A percentile compares a stretch with the other conserved stretches of the same genome.
These are phyloP conservation scores for Tephrocybe rancida DNA, from an alignment of 768 basidiomycete genomes.

Conservation along the genomic window DNA sequence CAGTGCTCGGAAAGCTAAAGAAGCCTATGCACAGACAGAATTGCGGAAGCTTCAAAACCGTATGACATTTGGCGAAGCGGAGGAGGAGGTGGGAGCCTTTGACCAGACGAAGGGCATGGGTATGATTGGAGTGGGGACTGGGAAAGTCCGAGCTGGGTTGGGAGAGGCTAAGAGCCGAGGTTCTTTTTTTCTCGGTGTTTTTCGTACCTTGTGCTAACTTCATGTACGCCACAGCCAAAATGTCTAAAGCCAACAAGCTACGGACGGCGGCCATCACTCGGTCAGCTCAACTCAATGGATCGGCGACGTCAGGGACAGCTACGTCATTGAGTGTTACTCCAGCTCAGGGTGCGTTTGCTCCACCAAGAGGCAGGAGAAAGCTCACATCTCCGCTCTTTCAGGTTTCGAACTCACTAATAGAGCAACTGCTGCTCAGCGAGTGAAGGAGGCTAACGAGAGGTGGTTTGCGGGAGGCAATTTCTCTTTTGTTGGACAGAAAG, in stretches of 20 bases:
- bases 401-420: conserved; percentile 96
- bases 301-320: conserved; percentile 77
- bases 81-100: conserved; percentile 94
- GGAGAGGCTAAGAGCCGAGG: conserved; percentile 93
- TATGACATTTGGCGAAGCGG: conserved; percentile 93
- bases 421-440: conserved; percentile 78
- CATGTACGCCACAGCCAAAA: conserved; percentile 65
- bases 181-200: conserved; percentile 35
- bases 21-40: conserved; percentile 96
- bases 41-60: conserved; percentile 96
- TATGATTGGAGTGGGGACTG: conserved; percentile 89
- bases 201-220: background rate
- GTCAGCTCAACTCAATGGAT: conserved; percentile 56
- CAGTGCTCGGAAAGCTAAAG: conserved; percentile 97
- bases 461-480: conserved; percentile 93
- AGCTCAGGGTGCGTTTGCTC: conserved; percentile 73
- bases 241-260: conserved; percentile 93
- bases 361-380: background rate
- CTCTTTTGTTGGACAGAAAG: conserved; percentile 70
- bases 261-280: conserved; percentile 84
- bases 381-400: conserved; percentile 30
- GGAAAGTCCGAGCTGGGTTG: conserved; percentile 85
- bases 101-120: conserved; percentile 98
- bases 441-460: conserved; percentile 94
- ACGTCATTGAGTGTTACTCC: conserved; percentile 95